Evolutionary conservation across 768 basidiomycete genomes (phyloP).

Genomic region (Suillus paluster): DNA sequence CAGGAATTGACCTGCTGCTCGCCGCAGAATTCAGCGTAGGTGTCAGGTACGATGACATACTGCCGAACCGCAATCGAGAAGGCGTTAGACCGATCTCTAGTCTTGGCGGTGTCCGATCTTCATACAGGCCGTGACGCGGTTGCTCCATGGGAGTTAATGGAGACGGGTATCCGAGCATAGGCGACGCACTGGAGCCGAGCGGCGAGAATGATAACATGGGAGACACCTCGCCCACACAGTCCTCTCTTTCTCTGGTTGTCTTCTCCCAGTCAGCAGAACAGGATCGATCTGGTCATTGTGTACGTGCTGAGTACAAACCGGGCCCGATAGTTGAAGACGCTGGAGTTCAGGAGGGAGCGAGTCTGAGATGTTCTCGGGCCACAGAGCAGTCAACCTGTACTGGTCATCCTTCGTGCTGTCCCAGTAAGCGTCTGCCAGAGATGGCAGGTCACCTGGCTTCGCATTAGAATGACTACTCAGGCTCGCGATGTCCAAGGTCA

Average conservation of each 20-base stretch:
- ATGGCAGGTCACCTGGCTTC: constrained; percentile 15
- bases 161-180: background rate
- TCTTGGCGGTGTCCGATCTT: background rate
- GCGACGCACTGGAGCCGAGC: background rate
- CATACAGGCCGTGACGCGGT: background rate
- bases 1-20: background rate
- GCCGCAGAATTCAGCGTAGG: background rate
- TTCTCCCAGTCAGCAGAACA: constrained; percentile 24
- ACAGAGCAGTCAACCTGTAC: constrained; percentile 14
- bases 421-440: constrained; percentile 22
- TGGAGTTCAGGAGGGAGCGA: constrained; percentile 28
- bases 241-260: background rate
- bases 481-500: background rate
- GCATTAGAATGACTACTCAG: background rate
- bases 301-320: background rate
- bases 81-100: background rate
- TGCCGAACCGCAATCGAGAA: background rate
- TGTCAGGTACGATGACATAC: background rate
- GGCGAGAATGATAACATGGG: background rate
- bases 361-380: constrained; percentile 8
- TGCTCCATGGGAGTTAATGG: background rate
- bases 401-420: constrained; percentile 21
- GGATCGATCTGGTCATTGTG: constrained; percentile 32
- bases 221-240: background rate
- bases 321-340: constrained; percentile 22